A percentile compares a stretch with the other conserved stretches of the same genome.
Conservation (phyloP, 495 filamentous ascomycete species). For the Geoglossum glabrum region DNA sequence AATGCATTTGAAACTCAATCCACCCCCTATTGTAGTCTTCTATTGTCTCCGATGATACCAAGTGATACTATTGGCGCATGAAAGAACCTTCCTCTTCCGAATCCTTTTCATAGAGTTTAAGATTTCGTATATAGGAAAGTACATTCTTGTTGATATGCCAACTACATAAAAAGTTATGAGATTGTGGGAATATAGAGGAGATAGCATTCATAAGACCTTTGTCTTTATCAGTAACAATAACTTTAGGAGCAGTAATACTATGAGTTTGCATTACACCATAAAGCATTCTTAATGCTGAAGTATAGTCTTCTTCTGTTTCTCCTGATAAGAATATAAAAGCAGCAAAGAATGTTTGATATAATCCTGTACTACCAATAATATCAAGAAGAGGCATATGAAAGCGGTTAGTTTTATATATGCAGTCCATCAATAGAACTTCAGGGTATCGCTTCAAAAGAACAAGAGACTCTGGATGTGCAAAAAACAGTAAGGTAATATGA, state of each 20-base stretch:
- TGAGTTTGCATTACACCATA: neutral
- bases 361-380: slow-evolving; percentile 6
- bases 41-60: neutral
- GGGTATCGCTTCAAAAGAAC: neutral
- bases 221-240: neutral
- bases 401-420: slow-evolving; percentile 10
- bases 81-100: neutral
- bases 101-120: neutral
- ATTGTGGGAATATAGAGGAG: neutral
- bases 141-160: neutral
- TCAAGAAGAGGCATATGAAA: slow-evolving; percentile 10
- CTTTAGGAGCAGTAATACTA: neutral
- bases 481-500: neutral
- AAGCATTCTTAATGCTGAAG: neutral
- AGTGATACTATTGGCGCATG: neutral
- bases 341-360: slow-evolving; percentile 6
- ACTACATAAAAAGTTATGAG: neutral
- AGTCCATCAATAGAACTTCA: slow-evolving; percentile 9
- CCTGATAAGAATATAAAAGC: slow-evolving; percentile 3
- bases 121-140: neutral
- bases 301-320: slow-evolving; percentile 5
- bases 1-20: neutral
- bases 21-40: neutral
- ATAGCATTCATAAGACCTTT: neutral
- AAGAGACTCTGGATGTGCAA: neutral